Percentiles rank a stretch among this genome's conserved stretches.
Evolutionary conservation across 495 filamentous ascomycete species (phyloP).

Genomic region (Penicillium odoratum): DNA sequence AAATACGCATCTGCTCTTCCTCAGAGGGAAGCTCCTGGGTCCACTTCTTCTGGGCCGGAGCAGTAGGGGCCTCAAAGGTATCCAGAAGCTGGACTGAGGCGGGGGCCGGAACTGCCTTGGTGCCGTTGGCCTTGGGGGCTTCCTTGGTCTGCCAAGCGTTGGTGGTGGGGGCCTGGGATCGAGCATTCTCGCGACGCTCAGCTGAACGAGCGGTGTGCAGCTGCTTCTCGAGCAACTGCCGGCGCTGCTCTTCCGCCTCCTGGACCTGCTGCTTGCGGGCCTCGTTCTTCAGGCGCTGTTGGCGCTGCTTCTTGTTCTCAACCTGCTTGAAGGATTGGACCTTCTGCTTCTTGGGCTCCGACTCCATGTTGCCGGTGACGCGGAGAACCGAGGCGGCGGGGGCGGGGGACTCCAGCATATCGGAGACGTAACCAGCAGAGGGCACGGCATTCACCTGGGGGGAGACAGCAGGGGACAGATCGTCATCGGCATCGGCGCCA

Average conservation of each 20-base stretch:
- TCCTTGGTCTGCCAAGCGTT: conserved; percentile 61
- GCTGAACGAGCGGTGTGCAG: conserved; percentile 74
- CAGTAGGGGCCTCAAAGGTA: conserved; percentile 60
- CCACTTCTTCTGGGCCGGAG: conserved; percentile 44
- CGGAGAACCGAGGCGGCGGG: conserved; percentile 73
- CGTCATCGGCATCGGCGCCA: conserved; percentile 80
- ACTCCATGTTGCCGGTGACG: conserved; percentile 63
- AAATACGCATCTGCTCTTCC: conserved; percentile 79
- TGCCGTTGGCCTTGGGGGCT: conserved; percentile 24
- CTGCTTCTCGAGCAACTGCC: conserved; percentile 73
- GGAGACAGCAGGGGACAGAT: conserved; percentile 65
- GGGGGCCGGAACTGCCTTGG: conserved; percentile 26
- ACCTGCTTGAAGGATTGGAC: conserved; percentile 53
- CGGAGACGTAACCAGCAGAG: conserved; percentile 63
- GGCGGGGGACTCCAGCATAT: conserved; percentile 79
- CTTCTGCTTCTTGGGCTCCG: conserved; percentile 65
- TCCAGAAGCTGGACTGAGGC: conserved; percentile 62
- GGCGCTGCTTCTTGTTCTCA: conserved; percentile 89
- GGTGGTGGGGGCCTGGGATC: conserved; percentile 64
- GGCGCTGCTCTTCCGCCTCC: conserved; percentile 71
- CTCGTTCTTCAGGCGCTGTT: conserved; percentile 81
- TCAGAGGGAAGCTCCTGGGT: conserved; percentile 67
- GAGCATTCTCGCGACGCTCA: conserved; percentile 68
- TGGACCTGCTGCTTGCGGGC: conserved; percentile 67
- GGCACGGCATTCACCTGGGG: conserved; percentile 53